These are phyloP conservation scores for Colletotrichum tanaceti DNA, from an alignment of 2,329 filamentous ascomycete species.

Conservation along the genomic window DNA sequence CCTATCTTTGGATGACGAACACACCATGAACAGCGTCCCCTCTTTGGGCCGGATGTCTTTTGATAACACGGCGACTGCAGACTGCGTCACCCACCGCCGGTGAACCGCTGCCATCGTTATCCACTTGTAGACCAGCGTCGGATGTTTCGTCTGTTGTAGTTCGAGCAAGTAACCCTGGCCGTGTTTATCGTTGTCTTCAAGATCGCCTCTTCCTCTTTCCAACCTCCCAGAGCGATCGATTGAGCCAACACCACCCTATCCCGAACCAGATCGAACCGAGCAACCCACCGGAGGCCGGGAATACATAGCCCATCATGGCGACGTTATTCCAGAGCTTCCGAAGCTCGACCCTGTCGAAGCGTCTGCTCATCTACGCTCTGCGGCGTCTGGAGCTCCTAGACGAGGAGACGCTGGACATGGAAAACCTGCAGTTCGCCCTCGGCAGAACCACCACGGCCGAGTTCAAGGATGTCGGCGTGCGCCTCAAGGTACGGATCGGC, in stretches of 20 bases:
- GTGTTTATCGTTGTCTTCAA: neutral
- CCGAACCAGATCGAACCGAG: conserved; percentile 1
- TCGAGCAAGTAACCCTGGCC: neutral
- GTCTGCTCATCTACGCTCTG: conserved; percentile 86
- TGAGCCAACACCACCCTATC: neutral
- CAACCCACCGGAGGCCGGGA: conserved; percentile 11
- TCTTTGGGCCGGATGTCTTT: conserved; percentile 51
- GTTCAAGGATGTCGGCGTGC: conserved; percentile 86
- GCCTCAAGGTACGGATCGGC: conserved; percentile 73
- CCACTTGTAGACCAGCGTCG: conserved; percentile 6
- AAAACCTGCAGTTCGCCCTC: conserved; percentile 84
- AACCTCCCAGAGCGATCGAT: neutral
- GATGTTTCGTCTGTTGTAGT: neutral
- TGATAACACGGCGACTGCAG: conserved; percentile 48
- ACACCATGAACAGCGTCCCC: conserved; percentile 50
- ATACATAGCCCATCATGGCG: conserved; percentile 66
- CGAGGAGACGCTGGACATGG: conserved; percentile 85
- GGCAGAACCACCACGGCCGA: conserved; percentile 87
- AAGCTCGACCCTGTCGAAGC: conserved; percentile 84
- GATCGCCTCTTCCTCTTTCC: neutral
- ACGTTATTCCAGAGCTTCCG: conserved; percentile 75
- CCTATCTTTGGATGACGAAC: conserved; percentile 38
- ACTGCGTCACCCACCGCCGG: conserved; percentile 32
- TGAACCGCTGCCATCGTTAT: conserved; percentile 33
- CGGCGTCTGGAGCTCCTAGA: conserved; percentile 88